Evolutionary conservation across 768 basidiomycete genomes (phyloP).

Genomic region (Russula compacta): DNA sequence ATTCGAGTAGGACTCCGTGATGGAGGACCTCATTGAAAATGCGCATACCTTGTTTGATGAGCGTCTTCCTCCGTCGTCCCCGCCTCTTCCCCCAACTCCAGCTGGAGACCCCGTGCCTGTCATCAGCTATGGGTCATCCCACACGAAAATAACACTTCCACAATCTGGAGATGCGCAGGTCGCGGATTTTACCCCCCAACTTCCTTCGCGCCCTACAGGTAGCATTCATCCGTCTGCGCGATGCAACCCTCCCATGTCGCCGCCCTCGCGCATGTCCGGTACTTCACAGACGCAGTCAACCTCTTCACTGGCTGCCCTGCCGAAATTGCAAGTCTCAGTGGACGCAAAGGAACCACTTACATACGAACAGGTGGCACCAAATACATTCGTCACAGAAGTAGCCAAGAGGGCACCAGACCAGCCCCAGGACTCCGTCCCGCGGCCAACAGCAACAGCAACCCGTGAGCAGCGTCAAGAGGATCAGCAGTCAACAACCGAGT

Average conservation of each 20-base stretch:
- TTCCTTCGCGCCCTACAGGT: slow-evolving; percentile 56
- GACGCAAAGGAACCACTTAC: not conserved
- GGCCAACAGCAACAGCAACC: not conserved
- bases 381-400: not conserved
- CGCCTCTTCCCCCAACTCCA: slow-evolving; percentile 68
- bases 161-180: slow-evolving; percentile 23
- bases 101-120: slow-evolving; percentile 49
- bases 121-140: slow-evolving; percentile 60
- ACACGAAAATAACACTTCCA: slow-evolving; percentile 48
- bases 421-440: not conserved
- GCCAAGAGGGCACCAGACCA: not conserved
- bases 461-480: not conserved
- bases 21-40: slow-evolving; percentile 80
- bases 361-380: not conserved
- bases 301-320: not conserved
- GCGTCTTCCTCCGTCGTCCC: slow-evolving; percentile 34
- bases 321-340: not conserved
- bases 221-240: slow-evolving; percentile 77
- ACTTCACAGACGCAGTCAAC: not conserved
- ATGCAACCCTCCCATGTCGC: slow-evolving; percentile 6
- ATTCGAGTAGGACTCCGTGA: slow-evolving; percentile 48
- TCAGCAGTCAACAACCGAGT: not conserved
- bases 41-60: slow-evolving; percentile 62
- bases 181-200: slow-evolving; percentile 65
- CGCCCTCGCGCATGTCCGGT: not conserved